Base-by-base conservation (phyloP, 768 basidiomycete species). In the Boletus rubroflammeus region DNA sequence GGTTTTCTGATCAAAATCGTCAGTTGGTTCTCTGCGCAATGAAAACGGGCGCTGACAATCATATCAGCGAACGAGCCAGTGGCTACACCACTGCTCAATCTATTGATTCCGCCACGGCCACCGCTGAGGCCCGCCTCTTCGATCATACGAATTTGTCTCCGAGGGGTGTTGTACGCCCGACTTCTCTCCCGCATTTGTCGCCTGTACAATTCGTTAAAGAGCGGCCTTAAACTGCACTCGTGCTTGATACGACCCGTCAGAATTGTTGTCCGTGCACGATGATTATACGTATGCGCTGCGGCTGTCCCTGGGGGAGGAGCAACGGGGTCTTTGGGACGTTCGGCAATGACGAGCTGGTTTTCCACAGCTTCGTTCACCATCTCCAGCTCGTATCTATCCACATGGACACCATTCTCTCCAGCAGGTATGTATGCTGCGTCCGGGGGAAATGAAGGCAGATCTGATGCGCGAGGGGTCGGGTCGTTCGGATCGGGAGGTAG, bases 341-440 rank as follows among this genome's bases (percentile, higher is more conserved):
- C 90, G 0, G 90, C 90, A 34, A 93, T 81, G 28, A 93, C 89
- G 53, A 90, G 80, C 69, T 93, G 86, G 72, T 93, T 94, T 62
- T 90, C 88, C 9, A 91, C 87, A 31, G 81, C 71, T 57, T 91
- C 86, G 57, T 91, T 88, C 40, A 93, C 84, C 82, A 96, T 91
- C 40, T 91, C 86, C 32, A 98, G 77, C 61, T 93, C 90, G 73
- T 93, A 98, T 69, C 84, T 81, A 62, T 88, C 87, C 5, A 71
- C 70, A 26, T 69, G 69, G n/a, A 67, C 26, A 6, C 64, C 67
- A 17, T 66, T 63, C 46, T 65, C 67, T 28, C 65, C 67, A 23
- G 57, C 43, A 11, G 69, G 67, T 41, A 70, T 67, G 50, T 67
- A 55, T 35, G 70, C 70, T 13, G 68, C 68, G 35, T 69, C 65